phyloP scores from a whole-genome alignment of 1,284 basidiomycete genomes.

The Xerocomus nothofagi region DNA sequence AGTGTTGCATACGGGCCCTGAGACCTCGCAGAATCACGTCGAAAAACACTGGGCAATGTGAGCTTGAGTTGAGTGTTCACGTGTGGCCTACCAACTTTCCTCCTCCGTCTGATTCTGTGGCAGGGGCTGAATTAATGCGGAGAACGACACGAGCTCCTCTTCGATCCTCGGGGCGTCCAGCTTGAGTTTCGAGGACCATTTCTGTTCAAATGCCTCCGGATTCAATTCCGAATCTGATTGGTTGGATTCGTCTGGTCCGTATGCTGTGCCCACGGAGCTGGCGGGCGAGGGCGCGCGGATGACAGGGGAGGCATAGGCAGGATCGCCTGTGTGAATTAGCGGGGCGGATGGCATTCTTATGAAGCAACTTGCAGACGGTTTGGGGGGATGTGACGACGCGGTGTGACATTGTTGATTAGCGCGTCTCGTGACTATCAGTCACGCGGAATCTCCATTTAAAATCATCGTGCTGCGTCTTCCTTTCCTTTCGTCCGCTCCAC shows the following conservation, averaged over 20 bases:
- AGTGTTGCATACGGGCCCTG: slow-evolving; percentile 48
- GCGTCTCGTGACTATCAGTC: slow-evolving; percentile 34
- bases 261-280: slow-evolving; percentile 67
- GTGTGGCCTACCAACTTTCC: slow-evolving; percentile 24
- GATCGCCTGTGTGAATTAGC: slow-evolving; percentile 35
- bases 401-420: slow-evolving; percentile 36
- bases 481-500: slow-evolving; percentile 34
- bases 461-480: slow-evolving; percentile 29
- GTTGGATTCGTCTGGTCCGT: slow-evolving; percentile 60
- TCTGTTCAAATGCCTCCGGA: slow-evolving; percentile 51
- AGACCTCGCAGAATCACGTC: slow-evolving; percentile 52
- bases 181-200: slow-evolving; percentile 46
- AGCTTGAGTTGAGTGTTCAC: slow-evolving; percentile 13
- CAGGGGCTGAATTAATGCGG: slow-evolving; percentile 26
- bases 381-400: slow-evolving; percentile 23
- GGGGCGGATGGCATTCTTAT: slow-evolving; percentile 30
- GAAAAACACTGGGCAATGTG: slow-evolving; percentile 37
- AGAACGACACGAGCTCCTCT: slow-evolving; percentile 30
- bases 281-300: slow-evolving; percentile 68
- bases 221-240: slow-evolving; percentile 54
- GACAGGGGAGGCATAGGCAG: slow-evolving; percentile 64
- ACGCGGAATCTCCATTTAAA: slow-evolving; percentile 32
- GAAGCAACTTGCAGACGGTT: not conserved
- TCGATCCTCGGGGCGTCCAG: slow-evolving; percentile 33
- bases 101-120: slow-evolving; percentile 35